Percentiles rank a stretch among this genome's conserved stretches.
Evolutionary conservation across 2,329 filamentous ascomycete species (phyloP).

Genomic region (Aspergillus texensis): DNA sequence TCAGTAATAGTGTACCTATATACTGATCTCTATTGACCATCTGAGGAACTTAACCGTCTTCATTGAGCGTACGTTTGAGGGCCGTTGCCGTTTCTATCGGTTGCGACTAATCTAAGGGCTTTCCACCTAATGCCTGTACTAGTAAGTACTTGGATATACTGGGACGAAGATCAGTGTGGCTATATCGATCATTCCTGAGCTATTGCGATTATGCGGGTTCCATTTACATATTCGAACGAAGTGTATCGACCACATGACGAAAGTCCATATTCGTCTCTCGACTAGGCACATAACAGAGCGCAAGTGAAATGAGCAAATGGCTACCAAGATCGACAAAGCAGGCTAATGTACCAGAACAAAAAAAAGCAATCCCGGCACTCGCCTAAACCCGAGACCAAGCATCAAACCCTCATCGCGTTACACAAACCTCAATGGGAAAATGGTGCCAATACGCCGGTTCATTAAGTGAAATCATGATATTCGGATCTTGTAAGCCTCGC

Average conservation of each 20-base stretch:
- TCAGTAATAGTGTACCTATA: no score
- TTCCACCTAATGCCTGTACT: background rate
- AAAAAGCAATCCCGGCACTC: background rate
- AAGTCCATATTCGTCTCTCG: background rate
- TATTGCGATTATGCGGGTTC: background rate
- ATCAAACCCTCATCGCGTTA: slow-evolving; percentile 6
- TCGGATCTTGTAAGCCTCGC: background rate
- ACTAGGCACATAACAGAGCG: background rate
- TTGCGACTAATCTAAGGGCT: background rate
- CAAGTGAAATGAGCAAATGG: background rate
- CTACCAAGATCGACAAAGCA: slow-evolving; percentile 4
- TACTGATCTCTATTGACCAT: background rate
- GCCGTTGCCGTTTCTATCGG: background rate
- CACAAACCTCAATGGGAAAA: slow-evolving; percentile 1
- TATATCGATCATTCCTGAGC: background rate
- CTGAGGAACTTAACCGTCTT: background rate
- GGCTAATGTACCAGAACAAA: slow-evolving; percentile 6
- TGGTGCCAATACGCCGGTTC: background rate
- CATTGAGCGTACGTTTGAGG: background rate
- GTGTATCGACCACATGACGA: background rate
- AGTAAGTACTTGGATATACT: background rate
- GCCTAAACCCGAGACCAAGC: background rate
- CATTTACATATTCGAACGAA: background rate
- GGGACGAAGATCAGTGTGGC: background rate
- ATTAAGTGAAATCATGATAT: background rate